Percentiles rank a stretch among this genome's conserved stretches.
Evolutionary conservation across 495 filamentous ascomycete species (phyloP).

Genomic region (Lasiosphaeriaceae sp.): DNA sequence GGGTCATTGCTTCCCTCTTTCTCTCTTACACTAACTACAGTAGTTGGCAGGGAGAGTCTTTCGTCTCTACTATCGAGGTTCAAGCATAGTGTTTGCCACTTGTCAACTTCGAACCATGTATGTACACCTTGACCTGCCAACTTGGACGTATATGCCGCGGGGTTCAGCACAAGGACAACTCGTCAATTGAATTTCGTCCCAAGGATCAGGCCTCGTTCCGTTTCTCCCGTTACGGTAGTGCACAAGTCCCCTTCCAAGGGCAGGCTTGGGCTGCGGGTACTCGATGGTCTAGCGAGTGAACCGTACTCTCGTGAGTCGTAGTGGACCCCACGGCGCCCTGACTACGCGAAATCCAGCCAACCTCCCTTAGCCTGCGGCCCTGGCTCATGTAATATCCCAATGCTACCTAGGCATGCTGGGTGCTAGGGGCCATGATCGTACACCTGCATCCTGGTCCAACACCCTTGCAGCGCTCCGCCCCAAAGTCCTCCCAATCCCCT

Average conservation of each 20-base stretch:
- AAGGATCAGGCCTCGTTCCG: background rate
- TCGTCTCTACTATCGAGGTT: no score
- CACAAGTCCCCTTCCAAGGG: background rate
- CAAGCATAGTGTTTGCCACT: no score
- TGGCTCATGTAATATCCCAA: constrained; percentile 28
- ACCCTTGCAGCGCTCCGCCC: constrained; percentile 33
- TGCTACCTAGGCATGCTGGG: constrained; percentile 10
- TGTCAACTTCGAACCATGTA: no score
- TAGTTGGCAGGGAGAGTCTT: no score
- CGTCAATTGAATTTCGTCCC: background rate
- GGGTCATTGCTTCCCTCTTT: no score
- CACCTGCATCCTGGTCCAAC: constrained; percentile 12
- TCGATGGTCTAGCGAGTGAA: constrained; percentile 2
- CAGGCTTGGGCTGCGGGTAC: constrained; percentile 7
- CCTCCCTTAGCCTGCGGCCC: constrained; percentile 12
- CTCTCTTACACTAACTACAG: no score
- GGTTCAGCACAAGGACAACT: no score
- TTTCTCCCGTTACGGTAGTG: background rate
- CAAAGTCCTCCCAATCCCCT: constrained; percentile 21
- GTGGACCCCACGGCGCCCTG: constrained; percentile 2
- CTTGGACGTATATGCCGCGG: no score
- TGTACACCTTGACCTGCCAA: no score
- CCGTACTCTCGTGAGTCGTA: no score
- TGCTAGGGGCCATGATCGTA: constrained; percentile 3
- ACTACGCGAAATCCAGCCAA: background rate